Evolutionary conservation across 148 eudicot genomes (phyloP).

Genomic region (Diospyros lotus): DNA sequence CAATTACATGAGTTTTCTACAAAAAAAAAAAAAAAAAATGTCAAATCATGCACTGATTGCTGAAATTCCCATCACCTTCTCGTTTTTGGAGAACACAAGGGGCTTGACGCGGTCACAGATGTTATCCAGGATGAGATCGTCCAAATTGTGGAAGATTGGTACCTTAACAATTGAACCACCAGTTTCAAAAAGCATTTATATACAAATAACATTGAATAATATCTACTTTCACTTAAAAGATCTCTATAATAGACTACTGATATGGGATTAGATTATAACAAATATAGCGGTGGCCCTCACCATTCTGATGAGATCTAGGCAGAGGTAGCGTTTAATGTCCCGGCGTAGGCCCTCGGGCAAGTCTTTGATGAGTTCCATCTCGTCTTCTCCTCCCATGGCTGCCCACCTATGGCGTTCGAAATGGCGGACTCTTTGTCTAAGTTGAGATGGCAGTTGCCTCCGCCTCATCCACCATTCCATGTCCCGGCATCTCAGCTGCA

Average conservation of each 20-base stretch:
- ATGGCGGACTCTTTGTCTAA: conserved; percentile 71
- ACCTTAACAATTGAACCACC: conserved; percentile 33
- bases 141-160: conserved; percentile 75
- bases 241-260: too few species aligned
- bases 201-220: background rate
- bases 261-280: too few species aligned
- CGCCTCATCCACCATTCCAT: conserved; percentile 98
- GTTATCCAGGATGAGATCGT: conserved; percentile 84
- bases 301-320: conserved; percentile 78
- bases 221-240: too few species aligned
- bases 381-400: conserved; percentile 74
- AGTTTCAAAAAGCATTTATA: background rate
- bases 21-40: background rate
- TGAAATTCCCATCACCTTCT: conserved; percentile 44
- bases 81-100: conserved; percentile 67
- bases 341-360: conserved; percentile 92
- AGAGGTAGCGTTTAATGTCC: conserved; percentile 85
- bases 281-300: conserved; percentile 16
- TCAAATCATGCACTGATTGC: background rate
- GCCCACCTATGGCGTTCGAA: conserved; percentile 76
- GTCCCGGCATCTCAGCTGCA: conserved; percentile 75
- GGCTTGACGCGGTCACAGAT: conserved; percentile 90
- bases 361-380: conserved; percentile 80
- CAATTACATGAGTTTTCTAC: too few species aligned
- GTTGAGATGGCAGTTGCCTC: conserved; percentile 65